Base-by-base conservation (phyloP, 257 asterid genomes). In the Fraxinus quadrangulata region DNA sequence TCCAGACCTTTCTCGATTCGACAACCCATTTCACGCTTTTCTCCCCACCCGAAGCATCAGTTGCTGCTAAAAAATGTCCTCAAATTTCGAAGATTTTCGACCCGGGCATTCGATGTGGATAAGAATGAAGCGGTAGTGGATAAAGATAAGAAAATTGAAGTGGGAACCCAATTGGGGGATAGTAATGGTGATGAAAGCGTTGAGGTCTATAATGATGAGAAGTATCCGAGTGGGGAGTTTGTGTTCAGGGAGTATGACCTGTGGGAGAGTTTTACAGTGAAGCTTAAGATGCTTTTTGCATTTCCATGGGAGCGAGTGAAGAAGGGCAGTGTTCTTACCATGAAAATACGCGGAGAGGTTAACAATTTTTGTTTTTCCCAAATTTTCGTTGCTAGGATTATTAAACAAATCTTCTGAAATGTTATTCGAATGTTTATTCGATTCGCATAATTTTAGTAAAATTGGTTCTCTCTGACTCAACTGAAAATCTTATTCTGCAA, bases 301-400 rank as follows among this genome's bases (percentile, higher is more conserved):
- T 85, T 80, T 83, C 99, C 99, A 16, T 95, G 98, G 99, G 83
- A 95, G 90, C 97, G 98, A 74, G 94, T 95, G 51, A 86, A 86
- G 82, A 93, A 93, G 79, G 97, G 97, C 82, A 93, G 97, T 66
- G 98, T 95, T 74, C 89, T 95, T 75, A 87, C 91, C 9, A 87
- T 93, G 91, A 93, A 91, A 70, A 71, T 95, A 65, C 97, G 99
- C 16, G 99, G 98, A 72, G 94, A 93, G 99, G 99, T 94, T 37
- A 34, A 42, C 45, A 12, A 5, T 36, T 76, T 30, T 78, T 54
- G 51, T 19, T 24, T 26, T 16, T 67, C 4, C 39, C 4, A 8
- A n/a, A 9, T 40, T 31, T n/a, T 39, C 14, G 4, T 71, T 19
- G 17, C 45, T 28, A 28, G 26, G 70, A 30, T 76, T 23, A 51